Evolutionary conservation across 1,284 basidiomycete species (phyloP).

Genomic region (Cystobasidium pallidum): DNA sequence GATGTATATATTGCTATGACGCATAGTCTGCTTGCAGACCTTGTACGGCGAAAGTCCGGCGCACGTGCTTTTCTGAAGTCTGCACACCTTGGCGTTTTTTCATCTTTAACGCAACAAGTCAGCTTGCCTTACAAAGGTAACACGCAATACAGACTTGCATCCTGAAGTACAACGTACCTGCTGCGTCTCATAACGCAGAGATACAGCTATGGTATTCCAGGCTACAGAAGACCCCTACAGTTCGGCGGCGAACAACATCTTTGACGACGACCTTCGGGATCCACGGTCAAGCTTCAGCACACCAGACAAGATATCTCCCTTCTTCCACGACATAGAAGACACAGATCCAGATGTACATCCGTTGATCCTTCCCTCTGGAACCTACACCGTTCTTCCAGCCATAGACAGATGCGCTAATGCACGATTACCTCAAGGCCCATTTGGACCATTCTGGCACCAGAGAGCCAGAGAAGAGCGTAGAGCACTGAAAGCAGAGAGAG

Average conservation of each 20-base stretch:
- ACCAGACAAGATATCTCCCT: conserved; percentile 29
- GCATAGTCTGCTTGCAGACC: no score
- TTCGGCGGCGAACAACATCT: conserved; percentile 16
- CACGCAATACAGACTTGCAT: no score
- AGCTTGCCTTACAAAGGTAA: no score
- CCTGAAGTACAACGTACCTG: no score
- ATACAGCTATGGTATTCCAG: conserved; percentile 6
- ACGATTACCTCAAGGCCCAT: conserved; percentile 46
- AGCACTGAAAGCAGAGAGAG: neutral
- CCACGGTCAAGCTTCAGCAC: conserved; percentile 18
- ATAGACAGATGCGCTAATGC: conserved; percentile 49
- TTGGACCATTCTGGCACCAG: conserved; percentile 35
- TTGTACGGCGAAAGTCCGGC: no score
- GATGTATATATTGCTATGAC: no score
- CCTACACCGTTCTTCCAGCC: conserved; percentile 49
- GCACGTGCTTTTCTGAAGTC: no score
- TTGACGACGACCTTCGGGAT: conserved; percentile 26
- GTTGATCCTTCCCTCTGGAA: conserved; percentile 46
- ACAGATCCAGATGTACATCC: conserved; percentile 32
- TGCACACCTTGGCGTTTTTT: no score
- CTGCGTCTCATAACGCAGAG: no score
- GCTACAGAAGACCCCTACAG: conserved; percentile 16
- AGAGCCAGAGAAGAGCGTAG: neutral
- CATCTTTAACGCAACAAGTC: no score
- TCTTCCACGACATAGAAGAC: conserved; percentile 42